Evolutionary conservation across 2,329 filamentous ascomycete genomes (phyloP), one percentile per base, ranked within the genome.

Genomic region (Aspergillus sclerotialis): DNA sequence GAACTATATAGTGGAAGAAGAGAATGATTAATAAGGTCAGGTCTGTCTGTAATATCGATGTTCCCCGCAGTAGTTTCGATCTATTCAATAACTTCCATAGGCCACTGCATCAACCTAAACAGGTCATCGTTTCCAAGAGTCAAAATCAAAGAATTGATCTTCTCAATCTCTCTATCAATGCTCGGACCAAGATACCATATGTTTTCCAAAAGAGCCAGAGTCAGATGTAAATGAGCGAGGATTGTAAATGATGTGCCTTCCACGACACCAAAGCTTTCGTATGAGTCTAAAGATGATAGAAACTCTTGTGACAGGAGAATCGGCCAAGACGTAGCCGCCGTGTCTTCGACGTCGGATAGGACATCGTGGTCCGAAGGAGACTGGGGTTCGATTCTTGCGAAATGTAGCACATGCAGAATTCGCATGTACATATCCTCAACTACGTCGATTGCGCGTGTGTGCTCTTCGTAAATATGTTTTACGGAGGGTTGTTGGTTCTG

Each of bases 161-260:
- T 40, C n/a, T 10, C 4, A 6, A 43, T 41, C 17, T 43, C 40
- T 9, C 14, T 9, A 8, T 29, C 23, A 32, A 30, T 36, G 0
- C 17, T 27, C 8, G 14, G 11, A 3, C 25, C 30, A 0, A 43
- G 11, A 15, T 35, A 43, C 40, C 40, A 43, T 2, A 28, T 2
- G 10, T 38, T 16, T 8, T 32, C 33, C 12, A 40, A 32, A 2
- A 43, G 19, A 4, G 19, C 5, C n/a, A 30, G 28, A 0, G 35
- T 24, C 6, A 49, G 13, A 24, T 49, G 46, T 5, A 50, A 35
- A 24, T 50, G 41, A 5, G 41, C 46, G 4, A 50, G 27, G 7
- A 48, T 46, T 2, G 31, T 23, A 12, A 38, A 46, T 1, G 41
- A 45, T 0, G 42, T 13, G 2, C 34, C 43, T 4, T 25, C 27